Percentiles rank a stretch among this genome's conserved stretches.
phyloP scores from a whole-genome alignment of 768 basidiomycete species.

The Lactarius indigo region DNA sequence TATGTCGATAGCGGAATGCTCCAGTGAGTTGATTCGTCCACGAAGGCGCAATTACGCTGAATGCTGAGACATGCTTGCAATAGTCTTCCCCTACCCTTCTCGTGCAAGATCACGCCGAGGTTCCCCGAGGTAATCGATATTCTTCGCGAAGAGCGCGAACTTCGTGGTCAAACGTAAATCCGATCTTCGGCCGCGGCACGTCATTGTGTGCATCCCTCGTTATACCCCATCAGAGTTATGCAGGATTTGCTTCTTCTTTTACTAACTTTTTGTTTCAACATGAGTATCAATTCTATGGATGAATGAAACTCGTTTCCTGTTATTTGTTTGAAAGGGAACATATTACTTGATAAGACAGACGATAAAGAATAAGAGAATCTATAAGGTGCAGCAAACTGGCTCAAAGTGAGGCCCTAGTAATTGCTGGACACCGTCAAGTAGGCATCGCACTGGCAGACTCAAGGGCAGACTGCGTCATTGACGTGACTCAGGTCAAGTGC shows the following conservation, averaged over 20 bases:
- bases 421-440: not conserved
- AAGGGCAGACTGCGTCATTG: too few relatives aligned
- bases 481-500: too few relatives aligned
- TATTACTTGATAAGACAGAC: not conserved
- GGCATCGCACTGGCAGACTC: too few relatives aligned
- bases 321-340: not conserved
- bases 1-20: slow-evolving; percentile 24
- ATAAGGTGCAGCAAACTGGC: too few relatives aligned
- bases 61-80: not conserved
- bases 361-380: too few relatives aligned
- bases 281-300: slow-evolving; percentile 1
- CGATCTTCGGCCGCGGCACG: not conserved
- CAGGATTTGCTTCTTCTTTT: not conserved
- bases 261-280: not conserved
- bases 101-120: slow-evolving; percentile 25
- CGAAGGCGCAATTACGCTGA: not conserved
- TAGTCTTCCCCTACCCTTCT: slow-evolving; percentile 26
- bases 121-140: slow-evolving; percentile 22
- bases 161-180: slow-evolving; percentile 7
- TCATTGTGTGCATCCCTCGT: not conserved
- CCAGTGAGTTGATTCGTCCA: slow-evolving; percentile 20
- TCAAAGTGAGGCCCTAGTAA: not conserved
- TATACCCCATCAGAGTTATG: not conserved
- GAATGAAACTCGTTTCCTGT: not conserved
- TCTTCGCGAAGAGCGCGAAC: slow-evolving; percentile 20